phyloP scores from a whole-genome alignment of 371 early-diverging fungal genomes.

The Rhizomucor miehei region DNA sequence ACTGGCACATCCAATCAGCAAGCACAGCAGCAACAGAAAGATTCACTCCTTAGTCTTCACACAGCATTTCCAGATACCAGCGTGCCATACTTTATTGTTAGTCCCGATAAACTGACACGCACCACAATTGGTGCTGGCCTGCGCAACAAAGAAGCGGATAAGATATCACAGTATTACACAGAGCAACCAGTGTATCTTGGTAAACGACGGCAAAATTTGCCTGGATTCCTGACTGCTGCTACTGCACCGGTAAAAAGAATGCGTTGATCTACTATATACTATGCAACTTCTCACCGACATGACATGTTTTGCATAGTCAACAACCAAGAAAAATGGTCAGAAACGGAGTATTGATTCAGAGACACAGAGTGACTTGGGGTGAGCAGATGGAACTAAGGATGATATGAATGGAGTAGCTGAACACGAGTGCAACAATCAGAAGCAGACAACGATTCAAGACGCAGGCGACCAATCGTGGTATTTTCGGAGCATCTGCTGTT shows the following conservation, averaged over 20 bases:
- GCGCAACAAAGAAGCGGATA: slow-evolving; percentile 5
- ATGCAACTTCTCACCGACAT: too few species aligned
- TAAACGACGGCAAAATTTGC: slow-evolving; percentile 11
- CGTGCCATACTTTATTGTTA: slow-evolving; percentile 19
- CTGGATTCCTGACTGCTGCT: slow-evolving; percentile 18
- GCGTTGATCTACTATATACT: neutral
- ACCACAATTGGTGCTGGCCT: slow-evolving; percentile 7
- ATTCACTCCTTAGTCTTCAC: slow-evolving; percentile 13
- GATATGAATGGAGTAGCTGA: too few species aligned
- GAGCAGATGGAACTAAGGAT: too few species aligned
- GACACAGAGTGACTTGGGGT: too few species aligned
- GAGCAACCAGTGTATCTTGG: neutral
- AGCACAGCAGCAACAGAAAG: slow-evolving; percentile 23
- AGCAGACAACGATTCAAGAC: too few species aligned
- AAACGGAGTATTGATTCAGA: too few species aligned
- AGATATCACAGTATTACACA: neutral
- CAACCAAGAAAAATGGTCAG: neutral
- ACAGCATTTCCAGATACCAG: slow-evolving; percentile 23
- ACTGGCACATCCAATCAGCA: slow-evolving; percentile 1
- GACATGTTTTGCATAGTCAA: neutral
- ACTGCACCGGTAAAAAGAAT: slow-evolving; percentile 2
- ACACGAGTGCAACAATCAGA: too few species aligned
- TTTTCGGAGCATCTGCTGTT: slow-evolving; percentile 12
- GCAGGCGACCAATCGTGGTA: slow-evolving; percentile 7
- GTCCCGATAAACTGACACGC: slow-evolving; percentile 10